phyloP scores from a whole-genome alignment of 352 stramenopile species.

The Pythium rhizo-oryzae region DNA sequence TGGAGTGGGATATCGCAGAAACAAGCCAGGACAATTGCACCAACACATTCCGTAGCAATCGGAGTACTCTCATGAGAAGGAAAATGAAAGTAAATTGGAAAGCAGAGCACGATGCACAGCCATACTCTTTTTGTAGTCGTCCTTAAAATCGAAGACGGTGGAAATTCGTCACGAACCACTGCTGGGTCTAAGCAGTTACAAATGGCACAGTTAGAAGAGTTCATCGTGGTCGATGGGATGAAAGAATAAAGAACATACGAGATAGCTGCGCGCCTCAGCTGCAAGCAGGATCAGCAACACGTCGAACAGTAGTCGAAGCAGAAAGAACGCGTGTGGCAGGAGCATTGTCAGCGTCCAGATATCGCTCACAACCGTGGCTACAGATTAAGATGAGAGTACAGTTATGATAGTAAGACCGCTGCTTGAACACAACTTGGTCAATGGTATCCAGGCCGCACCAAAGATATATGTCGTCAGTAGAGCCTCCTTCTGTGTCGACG shows the following conservation, averaged over 20 bases:
- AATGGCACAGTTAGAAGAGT: neutral
- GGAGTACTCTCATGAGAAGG: too few species aligned
- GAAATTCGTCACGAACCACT: conserved; percentile 72
- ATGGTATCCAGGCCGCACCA: neutral
- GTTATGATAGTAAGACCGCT: neutral
- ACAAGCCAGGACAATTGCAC: neutral
- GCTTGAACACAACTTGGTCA: too few species aligned
- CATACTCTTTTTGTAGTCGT: too few species aligned
- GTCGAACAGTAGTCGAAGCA: conserved; percentile 61
- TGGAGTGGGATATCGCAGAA: neutral
- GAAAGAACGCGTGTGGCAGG: conserved; percentile 61
- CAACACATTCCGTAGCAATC: neutral
- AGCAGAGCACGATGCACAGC: too few species aligned
- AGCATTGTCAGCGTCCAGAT: conserved; percentile 46
- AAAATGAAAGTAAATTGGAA: too few species aligned
- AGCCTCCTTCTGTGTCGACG: conserved; percentile 28
- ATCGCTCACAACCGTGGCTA: conserved; percentile 40
- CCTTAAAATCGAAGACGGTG: conserved; percentile 46
- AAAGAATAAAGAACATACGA: conserved; percentile 39
- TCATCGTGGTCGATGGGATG: too few species aligned
- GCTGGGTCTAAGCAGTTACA: conserved; percentile 35
- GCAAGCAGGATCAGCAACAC: conserved; percentile 45
- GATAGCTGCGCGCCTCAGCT: conserved; percentile 41
- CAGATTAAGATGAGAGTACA: too few species aligned
- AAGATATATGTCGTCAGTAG: conserved; percentile 44